Percentiles rank a stretch among this genome's conserved stretches.
Evolutionary conservation across 108 stramenopile genomes (phyloP).

Genomic region (Seminavis robusta): DNA sequence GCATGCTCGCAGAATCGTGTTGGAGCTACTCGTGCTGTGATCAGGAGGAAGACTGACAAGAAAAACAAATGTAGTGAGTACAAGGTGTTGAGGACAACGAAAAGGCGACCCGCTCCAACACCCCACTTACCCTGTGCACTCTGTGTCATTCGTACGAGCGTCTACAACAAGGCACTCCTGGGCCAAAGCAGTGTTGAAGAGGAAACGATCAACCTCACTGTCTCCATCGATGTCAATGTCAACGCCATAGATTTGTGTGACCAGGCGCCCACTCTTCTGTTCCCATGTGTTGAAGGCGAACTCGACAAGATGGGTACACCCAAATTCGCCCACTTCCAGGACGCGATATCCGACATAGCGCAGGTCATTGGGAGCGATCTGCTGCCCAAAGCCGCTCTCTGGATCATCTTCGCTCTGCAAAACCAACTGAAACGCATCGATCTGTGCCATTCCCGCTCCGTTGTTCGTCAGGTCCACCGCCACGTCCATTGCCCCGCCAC

Average conservation of each 20-base stretch:
- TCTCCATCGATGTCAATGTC: background rate
- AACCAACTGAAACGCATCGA: slow-evolving; percentile 24
- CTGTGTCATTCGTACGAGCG: background rate
- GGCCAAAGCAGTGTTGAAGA: background rate
- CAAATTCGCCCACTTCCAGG: background rate
- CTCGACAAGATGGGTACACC: slow-evolving; percentile 20
- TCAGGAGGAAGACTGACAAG: slow-evolving; percentile 19
- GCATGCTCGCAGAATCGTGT: slow-evolving; percentile 21
- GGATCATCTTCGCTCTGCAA: slow-evolving; percentile 12
- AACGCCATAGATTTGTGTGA: background rate
- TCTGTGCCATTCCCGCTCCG: slow-evolving; percentile 22
- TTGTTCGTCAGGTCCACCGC: slow-evolving; percentile 4
- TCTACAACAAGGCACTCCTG: background rate
- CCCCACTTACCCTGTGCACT: slow-evolving; percentile 21
- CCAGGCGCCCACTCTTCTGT: background rate
- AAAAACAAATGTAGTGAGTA: no score
- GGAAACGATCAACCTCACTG: background rate
- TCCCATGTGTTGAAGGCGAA: slow-evolving; percentile 28
- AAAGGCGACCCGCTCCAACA: no score
- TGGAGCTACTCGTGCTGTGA: slow-evolving; percentile 19
- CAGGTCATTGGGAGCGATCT: slow-evolving; percentile 6
- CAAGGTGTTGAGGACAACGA: no score
- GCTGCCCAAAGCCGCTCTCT: background rate
- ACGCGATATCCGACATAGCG: slow-evolving; percentile 23
- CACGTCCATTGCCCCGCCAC: slow-evolving; percentile 4